A percentile compares a stretch with the other conserved stretches of the same genome.
Evolutionary conservation across 108 stramenopile genomes (phyloP).

Genomic region (Schizochytrium sp.): DNA sequence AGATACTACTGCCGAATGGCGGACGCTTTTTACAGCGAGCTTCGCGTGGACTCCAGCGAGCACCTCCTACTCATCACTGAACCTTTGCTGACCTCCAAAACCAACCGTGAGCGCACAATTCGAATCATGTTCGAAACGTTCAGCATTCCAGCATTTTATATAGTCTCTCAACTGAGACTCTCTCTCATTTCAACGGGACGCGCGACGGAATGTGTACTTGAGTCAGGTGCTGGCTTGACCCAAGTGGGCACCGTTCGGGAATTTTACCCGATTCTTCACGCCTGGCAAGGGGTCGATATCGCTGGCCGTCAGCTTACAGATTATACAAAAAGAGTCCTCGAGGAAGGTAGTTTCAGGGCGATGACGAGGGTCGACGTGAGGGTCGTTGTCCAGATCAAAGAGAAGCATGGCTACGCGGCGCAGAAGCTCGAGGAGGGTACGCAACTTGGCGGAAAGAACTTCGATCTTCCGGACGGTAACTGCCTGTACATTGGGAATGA

Average conservation of each 20-base stretch:
- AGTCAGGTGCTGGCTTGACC: constrained; percentile 57
- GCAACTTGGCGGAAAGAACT: too few relatives aligned
- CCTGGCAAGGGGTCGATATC: constrained; percentile 50
- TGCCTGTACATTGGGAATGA: too few relatives aligned
- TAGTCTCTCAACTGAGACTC: constrained; percentile 96
- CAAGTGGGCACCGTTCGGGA: constrained; percentile 60
- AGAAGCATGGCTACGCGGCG: constrained; percentile 36
- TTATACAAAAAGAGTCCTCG: constrained; percentile 59
- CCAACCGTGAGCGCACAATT: constrained; percentile 98
- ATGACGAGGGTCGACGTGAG: constrained; percentile 56
- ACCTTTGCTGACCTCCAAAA: constrained; percentile 99
- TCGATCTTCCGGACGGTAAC: too few relatives aligned
- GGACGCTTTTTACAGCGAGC: constrained; percentile 70
- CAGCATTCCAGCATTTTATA: constrained; percentile 99
- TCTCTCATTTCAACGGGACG: constrained; percentile 59
- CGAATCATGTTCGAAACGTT: constrained; percentile 99
- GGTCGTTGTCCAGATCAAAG: constrained; percentile 62
- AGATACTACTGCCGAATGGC: too few relatives aligned
- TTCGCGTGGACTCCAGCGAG: constrained; percentile 63
- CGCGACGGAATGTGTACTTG: constrained; percentile 53
- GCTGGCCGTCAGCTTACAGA: constrained; percentile 60
- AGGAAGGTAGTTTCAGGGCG: constrained; percentile 57
- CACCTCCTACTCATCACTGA: constrained; percentile 98
- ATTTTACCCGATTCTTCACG: constrained; percentile 55
- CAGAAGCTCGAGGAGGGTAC: constrained; percentile 42